These are phyloP conservation scores for Pichia gijzeniarum DNA, from an alignment of 805 yeast species.

Conservation along the genomic window DNA sequence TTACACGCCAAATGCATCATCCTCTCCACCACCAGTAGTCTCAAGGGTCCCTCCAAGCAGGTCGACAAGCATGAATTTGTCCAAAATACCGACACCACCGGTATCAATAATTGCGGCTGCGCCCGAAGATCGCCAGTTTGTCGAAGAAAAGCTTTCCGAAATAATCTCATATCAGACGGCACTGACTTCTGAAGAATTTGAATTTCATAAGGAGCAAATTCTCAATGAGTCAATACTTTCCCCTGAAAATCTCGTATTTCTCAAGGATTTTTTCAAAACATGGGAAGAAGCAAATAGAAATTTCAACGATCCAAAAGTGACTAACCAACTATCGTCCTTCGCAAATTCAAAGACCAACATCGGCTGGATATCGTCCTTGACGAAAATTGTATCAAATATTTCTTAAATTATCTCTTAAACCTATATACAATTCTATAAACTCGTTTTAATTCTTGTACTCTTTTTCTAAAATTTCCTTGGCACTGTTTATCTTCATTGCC, in stretches of 20 bases:
- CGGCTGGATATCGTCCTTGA: neutral
- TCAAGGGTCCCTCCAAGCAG: slow-evolving; percentile 4
- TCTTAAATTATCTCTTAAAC: neutral
- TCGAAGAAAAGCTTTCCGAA: too few relatives aligned
- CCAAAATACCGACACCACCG: neutral
- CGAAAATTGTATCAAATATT: neutral
- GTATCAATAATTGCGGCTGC: neutral
- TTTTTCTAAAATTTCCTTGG: slow-evolving; percentile 73
- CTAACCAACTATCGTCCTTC: neutral
- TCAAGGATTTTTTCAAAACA: neutral
- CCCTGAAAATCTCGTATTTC: neutral
- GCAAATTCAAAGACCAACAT: neutral
- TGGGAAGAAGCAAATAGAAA: neutral
- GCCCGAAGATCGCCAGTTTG: neutral
- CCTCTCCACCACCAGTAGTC: neutral
- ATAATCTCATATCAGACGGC: neutral
- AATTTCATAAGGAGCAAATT: neutral
- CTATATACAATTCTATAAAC: neutral
- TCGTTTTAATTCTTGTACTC: slow-evolving; percentile 1
- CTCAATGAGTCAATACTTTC: neutral
- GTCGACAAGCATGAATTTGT: neutral
- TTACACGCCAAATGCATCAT: neutral
- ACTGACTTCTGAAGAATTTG: neutral
- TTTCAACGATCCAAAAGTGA: neutral
- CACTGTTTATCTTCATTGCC: slow-evolving; percentile 82